These are phyloP conservation scores for Fusarium staphyleae DNA, from an alignment of 2,329 filamentous ascomycete genomes.

Conservation along the genomic window DNA sequence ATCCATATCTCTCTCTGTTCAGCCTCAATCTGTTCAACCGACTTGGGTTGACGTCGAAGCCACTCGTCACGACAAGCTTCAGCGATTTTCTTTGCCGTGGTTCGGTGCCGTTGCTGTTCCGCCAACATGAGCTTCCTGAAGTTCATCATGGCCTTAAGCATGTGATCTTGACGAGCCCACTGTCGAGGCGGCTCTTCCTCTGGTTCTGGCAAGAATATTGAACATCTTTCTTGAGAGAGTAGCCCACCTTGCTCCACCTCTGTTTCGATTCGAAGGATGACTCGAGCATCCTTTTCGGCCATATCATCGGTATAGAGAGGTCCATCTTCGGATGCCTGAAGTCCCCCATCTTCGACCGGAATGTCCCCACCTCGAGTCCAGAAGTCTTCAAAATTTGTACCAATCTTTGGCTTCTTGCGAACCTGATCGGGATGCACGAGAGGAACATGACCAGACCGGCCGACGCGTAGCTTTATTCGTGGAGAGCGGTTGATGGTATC, in stretches of 20 bases:
- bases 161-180: conserved; percentile 87
- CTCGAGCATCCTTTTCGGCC: conserved; percentile 70
- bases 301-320: conserved; percentile 66
- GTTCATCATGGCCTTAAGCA: conserved; percentile 78
- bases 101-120: conserved; percentile 79
- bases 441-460: conserved; percentile 54
- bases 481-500: conserved; percentile 47
- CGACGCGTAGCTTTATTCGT: conserved; percentile 58
- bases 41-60: conserved; percentile 75
- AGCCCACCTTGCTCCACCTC: conserved; percentile 79
- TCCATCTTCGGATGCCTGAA: conserved; percentile 62
- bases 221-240: conserved; percentile 73
- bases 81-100: conserved; percentile 80
- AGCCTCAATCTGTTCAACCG: conserved; percentile 79
- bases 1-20: conserved; percentile 76
- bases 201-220: conserved; percentile 75
- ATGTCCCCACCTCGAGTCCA: conserved; percentile 58
- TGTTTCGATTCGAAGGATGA: conserved; percentile 73
- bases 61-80: conserved; percentile 80
- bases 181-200: conserved; percentile 76
- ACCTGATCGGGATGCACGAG: conserved; percentile 67
- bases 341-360: conserved; percentile 65
- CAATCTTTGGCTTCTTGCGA: conserved; percentile 60
- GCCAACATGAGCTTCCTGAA: conserved; percentile 81
- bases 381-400: conserved; percentile 64